phyloP scores from a whole-genome alignment of 305 asterid species.

The Fraxinus nigra region DNA sequence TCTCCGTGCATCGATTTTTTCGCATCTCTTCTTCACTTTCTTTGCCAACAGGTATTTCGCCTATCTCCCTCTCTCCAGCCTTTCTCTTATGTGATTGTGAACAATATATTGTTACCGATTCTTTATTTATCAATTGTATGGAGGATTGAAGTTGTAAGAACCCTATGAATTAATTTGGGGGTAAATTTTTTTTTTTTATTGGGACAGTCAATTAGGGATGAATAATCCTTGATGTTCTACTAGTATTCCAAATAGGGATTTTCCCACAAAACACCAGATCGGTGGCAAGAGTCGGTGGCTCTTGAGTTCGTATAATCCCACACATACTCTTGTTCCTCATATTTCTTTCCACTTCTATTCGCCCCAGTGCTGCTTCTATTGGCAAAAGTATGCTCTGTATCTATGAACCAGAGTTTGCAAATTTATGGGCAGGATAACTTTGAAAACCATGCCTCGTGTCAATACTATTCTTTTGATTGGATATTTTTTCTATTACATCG shows the following conservation, averaged over 20 bases:
- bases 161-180: no score
- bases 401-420: slow-evolving; percentile 38
- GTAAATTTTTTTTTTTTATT: no score
- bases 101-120: no score
- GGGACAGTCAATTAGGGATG: no score
- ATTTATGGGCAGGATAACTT: slow-evolving; percentile 37
- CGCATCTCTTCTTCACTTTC: no score
- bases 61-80: no score
- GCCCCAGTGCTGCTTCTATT: slow-evolving; percentile 39
- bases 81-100: no score
- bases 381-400: slow-evolving; percentile 36
- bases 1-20: no score
- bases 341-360: slow-evolving; percentile 75
- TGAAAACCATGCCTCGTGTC: slow-evolving; percentile 53
- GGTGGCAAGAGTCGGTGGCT: slow-evolving; percentile 15
- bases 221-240: neutral
- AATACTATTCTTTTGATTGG: slow-evolving; percentile 55
- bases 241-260: neutral
- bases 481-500: slow-evolving; percentile 32
- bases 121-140: no score
- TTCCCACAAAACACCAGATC: neutral
- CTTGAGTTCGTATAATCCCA: slow-evolving; percentile 77
- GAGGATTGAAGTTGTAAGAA: no score
- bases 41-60: no score
- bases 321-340: slow-evolving; percentile 86